Evolutionary conservation across 257 asterid species (phyloP), one percentile per base, ranked within the genome.

Genomic region (Lithospermum erythrorhizon): DNA sequence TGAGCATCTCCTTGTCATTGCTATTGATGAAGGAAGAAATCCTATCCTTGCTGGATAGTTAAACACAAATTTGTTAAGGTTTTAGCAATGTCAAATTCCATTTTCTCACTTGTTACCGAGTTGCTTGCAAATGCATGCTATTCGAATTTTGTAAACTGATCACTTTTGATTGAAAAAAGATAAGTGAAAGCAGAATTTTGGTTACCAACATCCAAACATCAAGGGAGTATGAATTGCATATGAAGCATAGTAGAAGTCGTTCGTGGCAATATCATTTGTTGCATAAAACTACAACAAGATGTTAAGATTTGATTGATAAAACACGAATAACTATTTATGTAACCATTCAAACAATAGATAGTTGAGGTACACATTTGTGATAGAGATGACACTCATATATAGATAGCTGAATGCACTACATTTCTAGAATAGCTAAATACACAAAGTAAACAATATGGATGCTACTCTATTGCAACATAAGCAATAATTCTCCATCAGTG

Each of bases 11-110:
- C 87, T 93, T 21, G 82, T 83, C 30, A 80, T 89, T 48, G 91
- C 80, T 68, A 86, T 89, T 14, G 96, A 89, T 49, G 97, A 84
- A 73, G 97, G 89, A 62, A 82, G 97, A 74, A 93, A 93, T 64
- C 99, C 99, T 64, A 84, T 93, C 68, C 95, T 81, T 55, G 89
- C 70, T 70, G 58, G 67, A 78, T 93, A 89, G 79, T 68, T 61
- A 56, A 66, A 47, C 27, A 23, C 49, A 57, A 37, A 9, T 18
- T 32, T 32, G 45, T 35, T 35, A 6, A 35, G 45, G 45, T 35
- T 35, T 35, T 35, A 35, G 7, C 2, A 10, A 35, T 35, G 45
- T 35, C 13, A 35, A 35, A 35, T 35, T 35, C 8, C 6, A 27
- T 32, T 32, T 32, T 32, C 41, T 8, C 41, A 5, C 41, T 7